These are phyloP conservation scores for Silene coronaria DNA, from an alignment of 179 eudicot genomes.

Conservation along the genomic window DNA sequence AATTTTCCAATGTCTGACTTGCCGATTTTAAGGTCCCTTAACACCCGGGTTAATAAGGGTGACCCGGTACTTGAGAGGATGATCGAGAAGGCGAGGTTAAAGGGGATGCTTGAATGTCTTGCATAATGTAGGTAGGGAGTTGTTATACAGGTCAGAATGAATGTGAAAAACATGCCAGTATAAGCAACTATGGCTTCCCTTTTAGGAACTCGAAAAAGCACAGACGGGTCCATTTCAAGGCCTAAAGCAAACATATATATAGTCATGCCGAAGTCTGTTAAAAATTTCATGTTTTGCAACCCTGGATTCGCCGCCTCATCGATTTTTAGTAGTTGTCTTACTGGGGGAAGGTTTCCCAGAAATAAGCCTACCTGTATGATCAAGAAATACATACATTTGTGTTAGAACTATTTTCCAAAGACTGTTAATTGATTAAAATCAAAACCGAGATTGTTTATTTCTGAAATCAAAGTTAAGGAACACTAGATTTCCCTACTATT, in stretches of 20 bases:
- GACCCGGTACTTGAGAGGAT: conserved; percentile 66
- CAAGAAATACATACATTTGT: background rate
- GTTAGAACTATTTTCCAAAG: background rate
- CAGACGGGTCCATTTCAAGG: conserved; percentile 62
- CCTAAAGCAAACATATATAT: conserved; percentile 77
- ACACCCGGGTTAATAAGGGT: conserved; percentile 62
- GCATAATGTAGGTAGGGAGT: conserved; percentile 41
- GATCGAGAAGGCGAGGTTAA: conserved; percentile 48
- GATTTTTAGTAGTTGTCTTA: conserved; percentile 17
- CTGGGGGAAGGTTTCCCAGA: conserved; percentile 36
- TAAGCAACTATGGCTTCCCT: conserved; percentile 61
- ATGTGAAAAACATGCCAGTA: conserved; percentile 59
- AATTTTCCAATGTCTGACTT: conserved; percentile 79
- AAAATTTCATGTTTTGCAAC: conserved; percentile 35
- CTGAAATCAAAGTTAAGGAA: too few relatives aligned
- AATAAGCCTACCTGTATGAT: conserved; percentile 64
- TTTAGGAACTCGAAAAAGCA: conserved; percentile 41
- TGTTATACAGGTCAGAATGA: conserved; percentile 33
- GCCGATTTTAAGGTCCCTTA: conserved; percentile 83
- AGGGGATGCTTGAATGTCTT: conserved; percentile 14
- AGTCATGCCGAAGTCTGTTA: conserved; percentile 80
- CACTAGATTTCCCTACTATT: too few relatives aligned
- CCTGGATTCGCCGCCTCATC: conserved; percentile 18
- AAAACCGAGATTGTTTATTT: too few relatives aligned
- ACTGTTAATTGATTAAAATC: background rate